phyloP scores from a whole-genome alignment of 176 grass and related monocot species.

The Zea mays region DNA sequence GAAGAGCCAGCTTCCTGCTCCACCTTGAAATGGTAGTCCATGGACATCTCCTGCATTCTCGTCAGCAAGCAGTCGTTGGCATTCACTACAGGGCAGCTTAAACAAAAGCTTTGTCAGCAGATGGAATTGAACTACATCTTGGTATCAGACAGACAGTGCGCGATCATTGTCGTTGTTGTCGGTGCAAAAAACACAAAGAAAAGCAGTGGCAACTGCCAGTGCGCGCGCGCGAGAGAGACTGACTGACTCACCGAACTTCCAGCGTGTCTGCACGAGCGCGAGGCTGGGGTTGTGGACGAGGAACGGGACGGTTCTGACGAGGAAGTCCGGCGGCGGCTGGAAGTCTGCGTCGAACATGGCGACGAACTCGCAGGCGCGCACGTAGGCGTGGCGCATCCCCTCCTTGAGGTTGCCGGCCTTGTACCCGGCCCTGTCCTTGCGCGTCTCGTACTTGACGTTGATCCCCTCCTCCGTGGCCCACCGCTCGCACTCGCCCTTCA shows the following conservation, averaged over 20 bases:
- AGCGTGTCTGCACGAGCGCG: constrained; percentile 78
- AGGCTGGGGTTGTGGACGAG: constrained; percentile 59
- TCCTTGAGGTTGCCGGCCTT: constrained; percentile 79
- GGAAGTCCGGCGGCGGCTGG: constrained; percentile 75
- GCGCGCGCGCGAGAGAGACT: neutral
- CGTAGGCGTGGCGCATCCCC: constrained; percentile 68
- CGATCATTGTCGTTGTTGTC: too few species aligned
- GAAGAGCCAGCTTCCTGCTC: constrained; percentile 78
- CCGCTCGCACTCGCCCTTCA: constrained; percentile 60
- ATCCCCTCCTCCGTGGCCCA: constrained; percentile 53
- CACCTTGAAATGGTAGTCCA: constrained; percentile 90
- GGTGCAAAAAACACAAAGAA: neutral
- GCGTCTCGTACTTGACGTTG: constrained; percentile 61
- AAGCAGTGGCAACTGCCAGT: neutral
- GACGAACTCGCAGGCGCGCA: constrained; percentile 57
- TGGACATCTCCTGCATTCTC: constrained; percentile 82
- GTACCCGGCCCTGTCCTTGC: constrained; percentile 61
- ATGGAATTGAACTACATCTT: neutral
- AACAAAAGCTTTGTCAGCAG: constrained; percentile 36
- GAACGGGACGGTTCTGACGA: constrained; percentile 60
- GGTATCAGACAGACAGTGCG: too few species aligned
- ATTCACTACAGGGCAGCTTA: constrained; percentile 71
- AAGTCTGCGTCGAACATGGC: constrained; percentile 89
- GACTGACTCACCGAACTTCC: constrained; percentile 62
- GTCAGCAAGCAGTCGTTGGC: constrained; percentile 82